Conservation (phyloP, 2,329 filamentous ascomycete genomes). For the Curvularia spicifera region DNA sequence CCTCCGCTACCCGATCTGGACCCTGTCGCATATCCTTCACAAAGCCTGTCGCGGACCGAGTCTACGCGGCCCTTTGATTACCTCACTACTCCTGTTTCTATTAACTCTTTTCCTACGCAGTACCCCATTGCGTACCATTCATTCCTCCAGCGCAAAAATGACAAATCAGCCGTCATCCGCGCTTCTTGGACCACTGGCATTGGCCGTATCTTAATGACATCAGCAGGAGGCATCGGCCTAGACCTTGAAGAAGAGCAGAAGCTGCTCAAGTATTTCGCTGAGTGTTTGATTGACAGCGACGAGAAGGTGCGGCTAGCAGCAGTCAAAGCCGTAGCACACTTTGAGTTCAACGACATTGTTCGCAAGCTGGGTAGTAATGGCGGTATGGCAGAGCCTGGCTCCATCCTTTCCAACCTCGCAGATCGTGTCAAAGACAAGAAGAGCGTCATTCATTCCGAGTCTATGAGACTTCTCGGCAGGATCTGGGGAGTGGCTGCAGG, state of each 20-base stretch:
- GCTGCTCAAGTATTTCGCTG: conserved; percentile 75
- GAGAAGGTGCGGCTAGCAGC: conserved; percentile 90
- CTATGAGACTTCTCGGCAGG: conserved; percentile 81
- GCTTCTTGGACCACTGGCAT: conserved; percentile 84
- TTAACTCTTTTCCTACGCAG: conserved; percentile 86
- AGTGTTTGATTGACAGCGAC: conserved; percentile 85
- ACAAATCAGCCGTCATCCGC: conserved; percentile 83
- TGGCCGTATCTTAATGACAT: conserved; percentile 87
- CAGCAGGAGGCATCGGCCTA: conserved; percentile 86
- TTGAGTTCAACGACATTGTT: conserved; percentile 80
- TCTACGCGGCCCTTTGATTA: conserved; percentile 58
- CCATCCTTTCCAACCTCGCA: conserved; percentile 79
- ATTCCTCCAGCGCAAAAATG: conserved; percentile 83
- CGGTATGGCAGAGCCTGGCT: conserved; percentile 75
- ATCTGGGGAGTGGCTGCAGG: conserved; percentile 94
- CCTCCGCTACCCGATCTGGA: conserved; percentile 76
- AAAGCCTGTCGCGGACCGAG: conserved; percentile 58
- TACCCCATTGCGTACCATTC: conserved; percentile 80
- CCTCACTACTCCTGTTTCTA: conserved; percentile 81
- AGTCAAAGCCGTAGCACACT: conserved; percentile 81
- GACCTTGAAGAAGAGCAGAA: conserved; percentile 80
- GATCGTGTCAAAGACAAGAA: conserved; percentile 90
- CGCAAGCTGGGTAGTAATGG: conserved; percentile 80
- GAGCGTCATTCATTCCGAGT: conserved; percentile 79
- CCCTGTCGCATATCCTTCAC: conserved; percentile 82